Evolutionary conservation across 2,329 filamentous ascomycete genomes (phyloP), one percentile per base, ranked within the genome.

Genomic region (Apiospora koreana): DNA sequence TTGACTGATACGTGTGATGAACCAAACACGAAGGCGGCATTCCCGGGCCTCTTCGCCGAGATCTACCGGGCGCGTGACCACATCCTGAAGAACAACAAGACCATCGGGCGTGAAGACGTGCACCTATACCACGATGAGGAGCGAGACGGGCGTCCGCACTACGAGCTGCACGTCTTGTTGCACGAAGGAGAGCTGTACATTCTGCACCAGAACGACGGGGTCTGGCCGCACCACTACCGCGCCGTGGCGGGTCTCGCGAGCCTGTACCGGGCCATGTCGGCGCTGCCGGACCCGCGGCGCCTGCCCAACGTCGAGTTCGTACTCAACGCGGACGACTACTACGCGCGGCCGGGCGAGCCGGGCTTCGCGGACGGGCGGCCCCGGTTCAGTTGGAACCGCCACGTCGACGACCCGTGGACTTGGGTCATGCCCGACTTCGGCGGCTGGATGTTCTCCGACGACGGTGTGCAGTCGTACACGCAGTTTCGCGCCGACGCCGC

Each of bases 351-450:
- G 16, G 54, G 9, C 54, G 67, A 70, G 45, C 72, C 73, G 1
- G 69, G 70, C 5, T 69, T 70, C 18, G 73, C 70, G 25, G 74
- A 75, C 1, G 68, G 73, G 12, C 70, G 71, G 35, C 71, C 74
- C 10, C 69, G 74, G 25, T 75, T 74, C 71, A 70, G 69, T 21
- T 75, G 74, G 72, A 71, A 73, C 18, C 74, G 74, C 23, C 68
- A 72, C 31, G 66, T 70, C 43, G 71, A 54, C 35, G 72, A 75
- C 54, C 69, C 71, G 9, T 74, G 72, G 74, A 38, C 74, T 9
- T 75, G 74, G 74, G 70, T 75, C 23, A 72, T 75, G 73, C 74
- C 74, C 21, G 74, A 75, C 48, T 75, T 75, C n/a, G 72, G 74
- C 50, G 73, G 72, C 28, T 75, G 74, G 74, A 71, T 72, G 54